Evolutionary conservation across 768 basidiomycete species (phyloP), one percentile per base, ranked within the genome.

Genomic region (Trametes sanguinea): DNA sequence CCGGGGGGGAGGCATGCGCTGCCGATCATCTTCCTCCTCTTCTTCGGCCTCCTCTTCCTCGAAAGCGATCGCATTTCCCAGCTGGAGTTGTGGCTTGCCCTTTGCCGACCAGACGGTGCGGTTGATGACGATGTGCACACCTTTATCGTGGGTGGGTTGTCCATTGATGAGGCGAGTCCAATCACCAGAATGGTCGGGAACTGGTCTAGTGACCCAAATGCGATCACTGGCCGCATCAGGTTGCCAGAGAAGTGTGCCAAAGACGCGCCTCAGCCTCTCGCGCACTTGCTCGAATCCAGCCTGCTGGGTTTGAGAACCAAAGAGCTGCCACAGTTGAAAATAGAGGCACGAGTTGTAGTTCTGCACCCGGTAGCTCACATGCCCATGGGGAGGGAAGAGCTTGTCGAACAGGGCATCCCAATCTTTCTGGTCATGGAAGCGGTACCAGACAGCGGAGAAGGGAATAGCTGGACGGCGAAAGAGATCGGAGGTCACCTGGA

Each of bases 321-420:
- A 39, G 4, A 22, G 37, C 4, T 10, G 39, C 52, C 52, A 53
- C 6, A 42, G 37, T 17, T 56, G 32, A n/a, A 32, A 56, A n/a
- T 56, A 56, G 3, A 10, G 54, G 54, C 54, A 56, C 5, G 30
- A 39, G 22, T 9, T 13, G 54, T 45, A 56, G 30, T 56, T 56
- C 29, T 56, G 54, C 14, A 35, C 2, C 29, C 16, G 6, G 30
- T 3, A 4, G n/a, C 17, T n/a, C 9, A 22, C 30, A 3, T 3
- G 11, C 14, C 14, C 27, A 33, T 22, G 29, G 22, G 22, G 11
- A 17, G 54, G 54, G n/a, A 56, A 56, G 43, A 32, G 29, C 6
- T 30, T 11, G 29, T 56, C 30, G 22, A 45, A 56, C 16, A 44
- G 8, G 13, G 11, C 14, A 33, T 29, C 32, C 54, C 54, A 56